Percentiles rank a stretch among this genome's conserved stretches.
Evolutionary conservation across 1,284 basidiomycete species (phyloP).

Genomic region (Microbotryum violaceum): DNA sequence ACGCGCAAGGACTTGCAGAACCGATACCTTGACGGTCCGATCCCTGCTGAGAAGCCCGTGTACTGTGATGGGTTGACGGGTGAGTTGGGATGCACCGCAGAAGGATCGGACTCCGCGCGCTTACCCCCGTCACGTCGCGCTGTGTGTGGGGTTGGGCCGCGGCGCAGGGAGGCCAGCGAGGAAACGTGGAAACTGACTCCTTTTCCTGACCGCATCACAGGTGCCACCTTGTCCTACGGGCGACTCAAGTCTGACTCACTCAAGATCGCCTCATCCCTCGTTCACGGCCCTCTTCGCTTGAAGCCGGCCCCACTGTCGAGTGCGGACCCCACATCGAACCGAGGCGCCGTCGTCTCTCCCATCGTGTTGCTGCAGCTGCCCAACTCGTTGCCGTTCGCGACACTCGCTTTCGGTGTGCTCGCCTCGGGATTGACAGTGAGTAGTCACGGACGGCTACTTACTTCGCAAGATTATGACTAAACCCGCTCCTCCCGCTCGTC

Average conservation of each 20-base stretch:
- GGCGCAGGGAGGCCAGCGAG: not conserved
- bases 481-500: not conserved
- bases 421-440: conserved; percentile 32
- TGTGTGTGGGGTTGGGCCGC: not conserved
- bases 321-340: conserved; percentile 19
- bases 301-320: conserved; percentile 10
- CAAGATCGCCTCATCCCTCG: conserved; percentile 22
- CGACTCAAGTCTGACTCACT: conserved; percentile 24
- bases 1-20: conserved; percentile 16
- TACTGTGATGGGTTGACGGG: conserved; percentile 26
- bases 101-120: not conserved
- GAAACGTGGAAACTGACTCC: not conserved
- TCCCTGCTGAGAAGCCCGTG: conserved; percentile 23
- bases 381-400: conserved; percentile 40
- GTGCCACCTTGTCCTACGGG: conserved; percentile 18
- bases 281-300: conserved; percentile 15
- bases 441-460: not conserved
- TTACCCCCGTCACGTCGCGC: not conserved
- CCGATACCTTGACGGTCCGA: conserved; percentile 8
- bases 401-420: conserved; percentile 39
- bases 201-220: not conserved
- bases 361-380: conserved; percentile 42
- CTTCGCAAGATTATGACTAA: too few species aligned
- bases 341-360: conserved; percentile 33
- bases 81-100: not conserved